Base-by-base conservation (phyloP, 169 alveolate species). In the Plasmodium ovale region DNA sequence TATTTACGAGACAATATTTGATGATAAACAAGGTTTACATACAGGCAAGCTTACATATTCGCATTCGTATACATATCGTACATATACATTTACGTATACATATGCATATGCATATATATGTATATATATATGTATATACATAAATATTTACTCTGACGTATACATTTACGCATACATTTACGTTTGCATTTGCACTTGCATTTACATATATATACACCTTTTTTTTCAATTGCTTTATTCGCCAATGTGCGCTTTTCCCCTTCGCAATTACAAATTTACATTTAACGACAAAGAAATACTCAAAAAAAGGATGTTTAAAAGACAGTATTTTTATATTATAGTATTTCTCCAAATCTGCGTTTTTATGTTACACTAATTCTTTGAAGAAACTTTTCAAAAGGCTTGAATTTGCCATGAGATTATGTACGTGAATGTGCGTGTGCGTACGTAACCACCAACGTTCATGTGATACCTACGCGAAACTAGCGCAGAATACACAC, bases 261-360 rank as follows among this genome's bases (percentile, higher is more conserved):
- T 65, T 39, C 49, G 60, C 60, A 69, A 27, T n/a, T 69, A 44
- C 23, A 65, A 69, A 56, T 44, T 69, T 16, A 39, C 44, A 42
- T 44, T 65, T 31, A 69, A 69, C 47, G n/a, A n/a, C n/a, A n/a
- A n/a, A n/a, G n/a, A n/a, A n/a, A n/a, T n/a, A n/a, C n/a, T n/a
- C n/a, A n/a, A n/a, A 51, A 71, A 54, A 59, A 25, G 31, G 39
- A 19, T 29, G n/a, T 25, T 35, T 71, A 23, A 6, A 71, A 42
- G 87, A 71, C 87, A 71, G 54, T 71, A 54, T 42, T 51, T 71
- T 54, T 19, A 19, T 53, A 49, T 21, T 58, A 71, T 27, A 71
- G 19, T 27, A 4, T 16, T 53, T 51, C 19, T 3, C 37, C 70
- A 9, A 35, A 71, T 71, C 53, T 49, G 19, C 14, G 19, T 71